phyloP scores from a whole-genome alignment of 2,329 filamentous ascomycete species.

The Pseudocercospora pini-densiflorae region DNA sequence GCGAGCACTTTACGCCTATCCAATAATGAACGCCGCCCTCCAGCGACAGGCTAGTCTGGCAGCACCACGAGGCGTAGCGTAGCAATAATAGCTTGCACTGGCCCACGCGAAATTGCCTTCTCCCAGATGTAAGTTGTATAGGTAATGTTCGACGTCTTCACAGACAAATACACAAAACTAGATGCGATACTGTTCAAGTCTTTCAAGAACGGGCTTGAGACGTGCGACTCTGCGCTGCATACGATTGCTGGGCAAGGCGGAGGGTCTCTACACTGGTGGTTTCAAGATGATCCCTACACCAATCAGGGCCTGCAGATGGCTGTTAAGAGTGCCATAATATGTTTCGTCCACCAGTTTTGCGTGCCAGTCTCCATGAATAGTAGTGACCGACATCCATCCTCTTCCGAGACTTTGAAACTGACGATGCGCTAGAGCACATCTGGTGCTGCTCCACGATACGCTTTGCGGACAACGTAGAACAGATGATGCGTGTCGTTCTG shows the following conservation, averaged over 20 bases:
- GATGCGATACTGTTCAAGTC: not conserved
- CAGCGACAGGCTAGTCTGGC: not conserved
- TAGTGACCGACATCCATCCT: not conserved
- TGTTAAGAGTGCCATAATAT: not conserved
- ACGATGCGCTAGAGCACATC: not conserved
- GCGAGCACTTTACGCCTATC: slow-evolving; percentile 7
- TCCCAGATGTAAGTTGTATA: not conserved
- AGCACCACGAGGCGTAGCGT: not conserved
- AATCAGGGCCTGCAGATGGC: not conserved
- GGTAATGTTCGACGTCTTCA: not conserved
- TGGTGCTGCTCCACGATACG: not conserved
- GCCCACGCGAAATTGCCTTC: not conserved
- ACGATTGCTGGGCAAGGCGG: too few relatives aligned
- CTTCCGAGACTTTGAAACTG: not conserved
- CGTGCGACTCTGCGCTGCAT: too few relatives aligned
- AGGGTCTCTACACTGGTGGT: not conserved
- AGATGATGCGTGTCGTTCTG: not conserved
- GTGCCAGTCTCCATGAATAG: not conserved
- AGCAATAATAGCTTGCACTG: not conserved
- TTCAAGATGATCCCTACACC: not conserved
- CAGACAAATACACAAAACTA: not conserved
- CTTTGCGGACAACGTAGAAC: not conserved
- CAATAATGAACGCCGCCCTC: slow-evolving; percentile 7
- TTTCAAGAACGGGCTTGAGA: too few relatives aligned
- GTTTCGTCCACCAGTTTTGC: not conserved